Conservation (phyloP, 1,284 basidiomycete species). For the Megacollybia platyphylla region DNA sequence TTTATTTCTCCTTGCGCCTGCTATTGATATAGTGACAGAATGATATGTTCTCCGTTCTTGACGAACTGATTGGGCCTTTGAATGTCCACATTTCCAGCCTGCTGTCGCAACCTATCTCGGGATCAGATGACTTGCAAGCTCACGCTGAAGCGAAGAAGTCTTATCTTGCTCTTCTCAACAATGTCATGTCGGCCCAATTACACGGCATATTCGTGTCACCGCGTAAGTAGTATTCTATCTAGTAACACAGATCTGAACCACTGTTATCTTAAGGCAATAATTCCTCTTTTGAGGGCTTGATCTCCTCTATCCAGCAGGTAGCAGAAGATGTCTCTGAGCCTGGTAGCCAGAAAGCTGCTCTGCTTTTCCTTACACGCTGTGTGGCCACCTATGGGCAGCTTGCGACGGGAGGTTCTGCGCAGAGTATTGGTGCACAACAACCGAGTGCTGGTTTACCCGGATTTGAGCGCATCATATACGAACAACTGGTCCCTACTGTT, state of each 20-base stretch:
- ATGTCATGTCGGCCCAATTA: constrained; percentile 72
- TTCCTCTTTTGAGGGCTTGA: constrained; percentile 53
- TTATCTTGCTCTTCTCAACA: constrained; percentile 79
- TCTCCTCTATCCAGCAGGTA: constrained; percentile 70
- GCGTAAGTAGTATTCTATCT: constrained; percentile 35
- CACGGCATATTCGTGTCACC: constrained; percentile 81
- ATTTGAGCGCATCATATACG: constrained; percentile 90
- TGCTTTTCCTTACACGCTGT: constrained; percentile 71
- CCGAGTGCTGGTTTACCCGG: constrained; percentile 56
- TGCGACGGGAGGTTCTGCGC: constrained; percentile 15
- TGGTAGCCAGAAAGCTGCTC: constrained; percentile 67
- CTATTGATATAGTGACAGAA: constrained; percentile 26
- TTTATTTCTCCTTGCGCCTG: neutral
- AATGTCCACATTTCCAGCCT: constrained; percentile 75
- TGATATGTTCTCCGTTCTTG: constrained; percentile 76
- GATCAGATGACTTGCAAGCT: constrained; percentile 82
- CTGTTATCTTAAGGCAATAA: constrained; percentile 57
- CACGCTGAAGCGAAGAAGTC: constrained; percentile 85
- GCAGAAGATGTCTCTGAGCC: constrained; percentile 68
- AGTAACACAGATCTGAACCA: neutral
- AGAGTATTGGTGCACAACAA: constrained; percentile 24
- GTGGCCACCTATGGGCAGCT: constrained; percentile 74
- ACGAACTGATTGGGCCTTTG: constrained; percentile 83
- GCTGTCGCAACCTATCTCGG: constrained; percentile 73
- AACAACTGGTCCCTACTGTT: constrained; percentile 71